Percentiles rank a stretch among this genome's conserved stretches.
These are phyloP conservation scores for Mycena galericulata DNA, from an alignment of 768 basidiomycete genomes.

Conservation along the genomic window DNA sequence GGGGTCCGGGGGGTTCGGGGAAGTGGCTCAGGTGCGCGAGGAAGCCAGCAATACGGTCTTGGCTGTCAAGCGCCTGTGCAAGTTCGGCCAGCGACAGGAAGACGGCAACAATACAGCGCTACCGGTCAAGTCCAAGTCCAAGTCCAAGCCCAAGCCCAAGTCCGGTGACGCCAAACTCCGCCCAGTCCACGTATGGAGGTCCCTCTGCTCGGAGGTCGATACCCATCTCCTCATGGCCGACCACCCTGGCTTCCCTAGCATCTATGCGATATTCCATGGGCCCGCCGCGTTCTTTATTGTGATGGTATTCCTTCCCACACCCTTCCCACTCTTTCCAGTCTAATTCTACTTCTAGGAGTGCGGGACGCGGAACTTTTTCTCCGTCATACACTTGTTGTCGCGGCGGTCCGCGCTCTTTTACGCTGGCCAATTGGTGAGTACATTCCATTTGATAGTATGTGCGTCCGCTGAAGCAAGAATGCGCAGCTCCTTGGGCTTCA, in stretches of 20 bases:
- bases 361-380: background rate
- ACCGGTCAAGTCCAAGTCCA: too few relatives aligned
- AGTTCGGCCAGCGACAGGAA: too few relatives aligned
- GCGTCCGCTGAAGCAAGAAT: background rate
- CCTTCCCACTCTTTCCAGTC: too few relatives aligned
- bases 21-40: background rate
- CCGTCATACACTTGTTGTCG: background rate
- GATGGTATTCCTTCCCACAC: conserved; percentile 5
- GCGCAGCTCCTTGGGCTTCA: background rate
- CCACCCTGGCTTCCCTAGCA: conserved; percentile 5
- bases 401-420: background rate
- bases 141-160: too few relatives aligned
- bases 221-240: background rate
- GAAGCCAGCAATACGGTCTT: background rate
- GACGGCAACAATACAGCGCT: too few relatives aligned
- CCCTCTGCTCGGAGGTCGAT: background rate
- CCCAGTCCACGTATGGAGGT: background rate
- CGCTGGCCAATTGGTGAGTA: background rate
- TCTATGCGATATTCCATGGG: conserved; percentile 10
- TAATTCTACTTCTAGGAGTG: background rate
- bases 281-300: background rate
- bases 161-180: background rate
- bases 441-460: background rate
- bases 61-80: conserved; percentile 3
- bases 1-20: background rate